Evolutionary conservation across 2,329 filamentous ascomycete species (phyloP), one percentile per base, ranked within the genome.

Genomic region (Phoma sp.): DNA sequence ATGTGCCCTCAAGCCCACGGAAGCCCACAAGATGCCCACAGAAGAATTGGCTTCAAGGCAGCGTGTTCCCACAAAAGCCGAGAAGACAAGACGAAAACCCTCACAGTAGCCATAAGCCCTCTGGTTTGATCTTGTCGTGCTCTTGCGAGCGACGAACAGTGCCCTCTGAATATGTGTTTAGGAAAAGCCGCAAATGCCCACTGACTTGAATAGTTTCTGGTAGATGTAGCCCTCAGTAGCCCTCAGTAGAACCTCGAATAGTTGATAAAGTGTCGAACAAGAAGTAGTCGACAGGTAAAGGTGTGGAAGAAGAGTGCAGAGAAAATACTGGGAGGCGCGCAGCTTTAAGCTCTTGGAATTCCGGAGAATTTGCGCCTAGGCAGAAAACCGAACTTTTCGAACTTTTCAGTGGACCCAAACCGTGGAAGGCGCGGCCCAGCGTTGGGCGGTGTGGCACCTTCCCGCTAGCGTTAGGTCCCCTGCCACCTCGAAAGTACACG

Each of bases 61-160:
- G 55, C 59, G 80, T 80, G 80, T 81, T 80, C 79, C 80, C 80
- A 81, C 80, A 82, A 78, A 71, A 58, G 78, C 79, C 78, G 72
- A 77, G 77, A 77, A 75, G 66, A 71, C 74, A 74, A 75, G 61
- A 73, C 63, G 62, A 66, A 71, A 72, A 72, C 69, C 74, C 72
- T 74, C 73, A 66, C 66, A 74, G 68, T 72, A 71, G 68, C 69
- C 62, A 67, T 70, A 71, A 71, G 72, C 72, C 68, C 68, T 72
- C 70, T 74, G 67, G 63, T 71, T 56, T 67, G 58, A 72, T 72
- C 66, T 69, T 68, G 67, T 65, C 61, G 61, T 67, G 67, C 68
- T 66, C 65, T 66, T 47, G 58, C 62, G 70, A 73, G 71, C 73
- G 68, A 73, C 68, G 65, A 67, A 68, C 59, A 54, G 54, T 65